Evolutionary conservation across 345 rosid species (phyloP).

Genomic region (Populus ilicifolia): DNA sequence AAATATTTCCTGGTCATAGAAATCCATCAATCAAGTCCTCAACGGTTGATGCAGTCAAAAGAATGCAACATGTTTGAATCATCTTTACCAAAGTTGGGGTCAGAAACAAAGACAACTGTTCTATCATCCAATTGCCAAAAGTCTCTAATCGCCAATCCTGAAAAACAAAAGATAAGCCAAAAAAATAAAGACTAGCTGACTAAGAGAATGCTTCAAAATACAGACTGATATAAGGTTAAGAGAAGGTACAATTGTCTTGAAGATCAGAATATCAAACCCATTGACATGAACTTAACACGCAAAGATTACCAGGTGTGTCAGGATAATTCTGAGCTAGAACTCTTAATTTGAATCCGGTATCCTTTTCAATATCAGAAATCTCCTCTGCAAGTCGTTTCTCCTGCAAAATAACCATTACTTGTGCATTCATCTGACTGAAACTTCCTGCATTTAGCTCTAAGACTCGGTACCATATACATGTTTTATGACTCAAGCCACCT

Average conservation of each 20-base stretch:
- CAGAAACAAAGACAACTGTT: constrained; percentile 86
- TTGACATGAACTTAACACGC: neutral
- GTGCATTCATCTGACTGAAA: too few species aligned
- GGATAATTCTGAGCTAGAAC: constrained; percentile 93
- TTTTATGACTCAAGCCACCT: neutral
- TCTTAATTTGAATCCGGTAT: constrained; percentile 82
- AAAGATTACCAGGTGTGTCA: constrained; percentile 69
- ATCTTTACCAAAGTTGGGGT: constrained; percentile 73
- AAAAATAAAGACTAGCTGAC: neutral
- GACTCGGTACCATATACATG: too few species aligned
- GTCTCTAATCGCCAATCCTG: constrained; percentile 80
- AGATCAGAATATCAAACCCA: neutral
- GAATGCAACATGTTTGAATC: constrained; percentile 1
- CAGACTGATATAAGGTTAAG: neutral
- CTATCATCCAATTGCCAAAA: constrained; percentile 87
- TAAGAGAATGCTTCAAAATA: neutral
- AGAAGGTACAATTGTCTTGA: neutral
- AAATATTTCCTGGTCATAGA: constrained; percentile 55
- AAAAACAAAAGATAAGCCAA: neutral
- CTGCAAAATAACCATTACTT: constrained; percentile 34
- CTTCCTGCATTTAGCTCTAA: too few species aligned
- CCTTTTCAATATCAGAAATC: constrained; percentile 66
- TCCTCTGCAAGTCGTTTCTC: constrained; percentile 72
- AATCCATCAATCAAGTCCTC: constrained; percentile 6
- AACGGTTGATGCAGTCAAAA: constrained; percentile 4